Base-by-base conservation (phyloP, 1,284 basidiomycete genomes). In the Ustilago xerochloae region DNA sequence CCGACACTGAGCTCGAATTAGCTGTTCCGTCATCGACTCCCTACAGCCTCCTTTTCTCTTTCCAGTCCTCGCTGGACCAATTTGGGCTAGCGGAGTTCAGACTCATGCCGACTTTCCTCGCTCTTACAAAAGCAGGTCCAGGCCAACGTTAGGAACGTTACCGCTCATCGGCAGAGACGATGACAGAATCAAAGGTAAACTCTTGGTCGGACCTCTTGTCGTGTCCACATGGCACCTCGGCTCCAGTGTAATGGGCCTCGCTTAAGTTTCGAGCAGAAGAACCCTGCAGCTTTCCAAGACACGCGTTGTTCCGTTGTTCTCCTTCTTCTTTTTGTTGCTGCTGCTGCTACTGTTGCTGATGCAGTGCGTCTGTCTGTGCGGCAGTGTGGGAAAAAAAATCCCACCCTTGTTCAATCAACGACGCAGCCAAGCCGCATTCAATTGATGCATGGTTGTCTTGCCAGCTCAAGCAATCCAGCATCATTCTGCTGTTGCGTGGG, bases 161-260 rank as follows among this genome's bases (percentile, higher is more conserved):
- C n/a, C n/a, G n/a, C n/a, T n/a, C n/a, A n/a, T n/a, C n/a, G n/a
- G n/a, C n/a, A n/a, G n/a, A n/a, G n/a, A n/a, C n/a, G n/a, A n/a
- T n/a, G n/a, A n/a, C n/a, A n/a, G n/a, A n/a, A n/a, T n/a, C n/a
- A n/a, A n/a, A n/a, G n/a, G n/a, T n/a, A n/a, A n/a, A n/a, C n/a
- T n/a, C n/a, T n/a, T n/a, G n/a, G n/a, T n/a, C n/a, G n/a, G n/a
- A n/a, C n/a, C n/a, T n/a, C n/a, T n/a, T n/a, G n/a, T n/a, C n/a
- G n/a, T 41, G 54, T 51, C 29, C 65, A 67, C 65, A 62, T 62
- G 65, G 65, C 59, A 67, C 38, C 59, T 67, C 64, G 64, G 59
- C 59, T 49, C 64, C 64, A 57, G 20, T 53, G 1, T 48, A 57
- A 53, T 15, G 59, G 43, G 43, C 30, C 58, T 62, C 54, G 57